These are phyloP conservation scores for Scytalidium sp. DNA, from an alignment of 2,329 filamentous ascomycete species.

Conservation along the genomic window DNA sequence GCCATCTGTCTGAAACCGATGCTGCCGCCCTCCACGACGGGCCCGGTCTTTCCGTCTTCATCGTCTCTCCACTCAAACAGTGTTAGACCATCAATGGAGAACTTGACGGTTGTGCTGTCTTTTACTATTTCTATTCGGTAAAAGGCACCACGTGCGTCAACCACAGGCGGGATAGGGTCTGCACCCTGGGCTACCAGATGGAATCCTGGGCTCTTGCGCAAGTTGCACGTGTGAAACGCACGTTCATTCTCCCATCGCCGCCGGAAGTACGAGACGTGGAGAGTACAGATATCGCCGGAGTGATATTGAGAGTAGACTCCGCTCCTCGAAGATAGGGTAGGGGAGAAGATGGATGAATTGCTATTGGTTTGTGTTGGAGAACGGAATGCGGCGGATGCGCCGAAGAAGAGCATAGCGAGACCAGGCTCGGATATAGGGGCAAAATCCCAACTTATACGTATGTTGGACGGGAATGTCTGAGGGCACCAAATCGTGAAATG, in stretches of 20 bases:
- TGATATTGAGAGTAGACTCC: too few relatives aligned
- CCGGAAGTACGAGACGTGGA: too few relatives aligned
- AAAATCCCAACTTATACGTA: conserved; percentile 31
- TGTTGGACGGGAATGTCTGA: conserved; percentile 28
- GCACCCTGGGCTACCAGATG: too few relatives aligned
- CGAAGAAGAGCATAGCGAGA: conserved; percentile 33
- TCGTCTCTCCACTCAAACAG: conserved; percentile 27
- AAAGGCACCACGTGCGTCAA: conserved; percentile 25
- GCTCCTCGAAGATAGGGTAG: conserved; percentile 22
- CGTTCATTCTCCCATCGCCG: too few relatives aligned
- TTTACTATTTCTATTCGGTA: conserved; percentile 30
- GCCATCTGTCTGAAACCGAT: conserved; percentile 31
- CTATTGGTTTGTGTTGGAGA: too few relatives aligned
- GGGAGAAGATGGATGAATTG: conserved; percentile 27
- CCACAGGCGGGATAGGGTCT: conserved; percentile 25
- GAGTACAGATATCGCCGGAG: too few relatives aligned
- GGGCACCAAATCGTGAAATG: conserved; percentile 32
- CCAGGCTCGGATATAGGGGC: conserved; percentile 27
- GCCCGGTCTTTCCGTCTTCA: conserved; percentile 26
- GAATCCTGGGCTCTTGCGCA: too few relatives aligned
- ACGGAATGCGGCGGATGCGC: conserved; percentile 24
- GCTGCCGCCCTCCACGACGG: too few relatives aligned
- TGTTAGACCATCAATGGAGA: conserved; percentile 25
- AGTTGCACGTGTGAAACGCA: too few relatives aligned
- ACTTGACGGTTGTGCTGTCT: conserved; percentile 25